Base-by-base conservation (phyloP, 768 basidiomycete genomes). In the Coprinopsis sp. region DNA sequence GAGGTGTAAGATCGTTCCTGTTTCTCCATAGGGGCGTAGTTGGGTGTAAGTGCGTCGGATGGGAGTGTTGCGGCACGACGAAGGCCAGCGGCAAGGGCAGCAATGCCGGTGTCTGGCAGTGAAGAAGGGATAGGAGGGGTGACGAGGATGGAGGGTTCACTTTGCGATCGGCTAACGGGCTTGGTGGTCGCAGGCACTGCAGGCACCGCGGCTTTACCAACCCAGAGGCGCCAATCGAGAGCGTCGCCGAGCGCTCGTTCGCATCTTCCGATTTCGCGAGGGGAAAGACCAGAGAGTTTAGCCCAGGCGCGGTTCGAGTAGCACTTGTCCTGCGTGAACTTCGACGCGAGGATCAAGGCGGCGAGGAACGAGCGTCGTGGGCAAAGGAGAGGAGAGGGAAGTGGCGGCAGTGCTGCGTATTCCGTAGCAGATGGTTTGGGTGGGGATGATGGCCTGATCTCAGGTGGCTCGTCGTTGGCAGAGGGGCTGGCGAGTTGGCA, bases 291-390 rank as follows among this genome's bases (percentile, higher is more conserved):
- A n/a, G 87, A 88, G 5, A 97, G 76, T 58, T 93, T 92, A 1
- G 89, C 87, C 94, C 94, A 96, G 14, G 93, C 92, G 22, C 82
- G 80, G 62, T 96, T 95, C 12, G 90, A 92, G 57, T 94, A 96
- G 33, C 88, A 91, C 41, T 89, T 84, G 58, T 97, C 93, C 68
- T 94, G 91, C 51, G 87, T 81, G 60, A 94, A 94, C 57, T 97
- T 97, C 13, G 87, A 86, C 0, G 93, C 94, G 42, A 91, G 73
- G 46, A 97, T 91, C 33, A 97, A 70, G 0, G 89, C 82, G 0
- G 91, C 91, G 7, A 96, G 73, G 65, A 97, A 96, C 0, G 91
- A 80, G 21, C 93, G 78, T 22, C 93, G 80, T 2, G 93, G 91
- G 58, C 93, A 95, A 33, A 91, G 74, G 22, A 96, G 76, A 0